These are phyloP conservation scores for Ceratobasidium sp. DNA, from an alignment of 1,284 basidiomycete genomes.

Conservation along the genomic window DNA sequence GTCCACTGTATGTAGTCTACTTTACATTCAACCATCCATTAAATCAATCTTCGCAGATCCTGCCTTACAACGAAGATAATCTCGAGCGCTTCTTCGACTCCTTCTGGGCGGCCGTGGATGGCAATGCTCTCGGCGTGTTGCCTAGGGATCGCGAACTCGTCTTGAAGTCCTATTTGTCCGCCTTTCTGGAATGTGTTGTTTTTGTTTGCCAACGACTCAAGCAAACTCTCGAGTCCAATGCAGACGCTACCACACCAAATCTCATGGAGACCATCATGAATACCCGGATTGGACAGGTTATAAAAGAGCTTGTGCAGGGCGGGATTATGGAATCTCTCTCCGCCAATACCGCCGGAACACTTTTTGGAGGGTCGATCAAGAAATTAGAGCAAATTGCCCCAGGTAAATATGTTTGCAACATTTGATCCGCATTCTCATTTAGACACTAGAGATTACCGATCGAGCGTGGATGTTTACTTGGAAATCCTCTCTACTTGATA, in stretches of 20 bases:
- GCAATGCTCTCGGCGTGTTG: slow-evolving; percentile 70
- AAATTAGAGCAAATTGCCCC: slow-evolving; percentile 61
- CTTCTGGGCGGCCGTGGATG: slow-evolving; percentile 82
- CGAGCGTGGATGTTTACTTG: slow-evolving; percentile 15
- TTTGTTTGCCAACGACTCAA: slow-evolving; percentile 66
- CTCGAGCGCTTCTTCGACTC: slow-evolving; percentile 70
- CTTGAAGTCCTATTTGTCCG: slow-evolving; percentile 71
- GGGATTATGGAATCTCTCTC: slow-evolving; percentile 64
- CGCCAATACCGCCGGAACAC: slow-evolving; percentile 61
- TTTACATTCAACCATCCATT: slow-evolving; percentile 39
- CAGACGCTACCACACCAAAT: slow-evolving; percentile 49
- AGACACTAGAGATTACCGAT: background rate
- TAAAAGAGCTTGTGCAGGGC: slow-evolving; percentile 66
- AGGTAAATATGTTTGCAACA: slow-evolving; percentile 56
- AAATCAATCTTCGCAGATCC: slow-evolving; percentile 48
- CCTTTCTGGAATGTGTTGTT: slow-evolving; percentile 76
- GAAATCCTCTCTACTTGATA: background rate
- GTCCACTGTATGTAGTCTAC: slow-evolving; percentile 61
- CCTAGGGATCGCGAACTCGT: slow-evolving; percentile 64
- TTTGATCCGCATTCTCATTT: background rate
- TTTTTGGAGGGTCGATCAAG: slow-evolving; percentile 63
- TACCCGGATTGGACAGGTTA: slow-evolving; percentile 60
- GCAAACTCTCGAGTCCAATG: slow-evolving; percentile 33
- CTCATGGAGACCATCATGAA: slow-evolving; percentile 47
- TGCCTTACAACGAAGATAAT: slow-evolving; percentile 57